Base-by-base conservation (phyloP, 257 asterid genomes). In the Ligustrum vulgare region DNA sequence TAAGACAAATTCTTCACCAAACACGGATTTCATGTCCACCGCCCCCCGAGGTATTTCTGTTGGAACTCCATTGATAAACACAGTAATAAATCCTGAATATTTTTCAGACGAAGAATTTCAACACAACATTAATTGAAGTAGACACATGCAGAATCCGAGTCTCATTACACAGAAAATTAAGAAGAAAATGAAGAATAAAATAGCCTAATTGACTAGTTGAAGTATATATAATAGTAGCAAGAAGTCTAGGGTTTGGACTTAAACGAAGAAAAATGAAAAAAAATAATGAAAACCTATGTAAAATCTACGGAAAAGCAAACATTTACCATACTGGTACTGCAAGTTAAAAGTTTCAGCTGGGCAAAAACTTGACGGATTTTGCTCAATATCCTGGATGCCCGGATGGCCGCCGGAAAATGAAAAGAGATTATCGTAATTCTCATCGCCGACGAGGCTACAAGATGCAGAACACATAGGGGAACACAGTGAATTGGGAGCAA, bases 11-110 rank as follows among this genome's bases (percentile, higher is more conserved):
- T 90, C 91, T 56, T 76, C 86, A 0, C 89, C 94, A 31, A 86
- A 87, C 84, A 88, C 77, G 3, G 81, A 82, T 36, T 77, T 87
- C 35, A 85, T 64, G 80, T 91, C 89, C 36, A 84, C 1, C 0
- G 83, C 83, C 49, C 92, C 94, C 37, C 87, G 77, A 2, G 87
- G 83, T n/a, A 91, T 85, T 64, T 90, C 89, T 1, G 90, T 90
- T 39, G 88, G 87, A 0, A 88, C 87, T 23, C 97, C 96, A 73
- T 91, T 91, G 41, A 90, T 84, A 45, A 87, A 87, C 80, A 90
- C 97, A 2, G 94, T 84, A 2, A 90, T 82, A 11, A 75, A 31
- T 25, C 84, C 93, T 88, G 81, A 16, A 75, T n/a, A 54, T 11
- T 54, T 54, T 49, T 18, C 8, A 49, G 22, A 54, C 2, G 11